Base-by-base conservation (phyloP, 2,329 filamentous ascomycete genomes). In the Paramyrothecium roridum region DNA sequence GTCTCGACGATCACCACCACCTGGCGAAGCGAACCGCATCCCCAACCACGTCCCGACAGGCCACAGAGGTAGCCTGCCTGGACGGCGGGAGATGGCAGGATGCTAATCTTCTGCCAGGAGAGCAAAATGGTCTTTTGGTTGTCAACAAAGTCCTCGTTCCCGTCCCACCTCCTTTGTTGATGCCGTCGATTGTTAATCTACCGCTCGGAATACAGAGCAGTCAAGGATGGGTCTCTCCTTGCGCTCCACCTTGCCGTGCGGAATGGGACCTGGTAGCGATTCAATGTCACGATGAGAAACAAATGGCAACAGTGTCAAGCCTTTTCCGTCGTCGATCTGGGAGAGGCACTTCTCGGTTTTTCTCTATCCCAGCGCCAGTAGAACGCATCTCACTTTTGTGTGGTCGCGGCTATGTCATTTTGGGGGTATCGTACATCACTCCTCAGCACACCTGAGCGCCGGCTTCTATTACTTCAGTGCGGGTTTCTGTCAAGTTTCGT, bases 201-300 rank as follows among this genome's bases (percentile, higher is more conserved):
- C 84, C 85, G 85, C 85, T 86, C 84, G 83, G 84, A 87, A 87
- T 88, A 88, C 85, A 87, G 82, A 87, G 84, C 80, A 78, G 75
- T 80, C 84, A 88, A 88, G 85, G 85, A 88, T 84, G 76, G 76
- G 70, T 85, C 85, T 87, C 83, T 82, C 85, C 85, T 88, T 88
- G 84, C 83, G 83, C 85, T 88, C 84, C 85, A 88, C 85, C 85
- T 84, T 80, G 83, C 83, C 84, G 82, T 85, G 85, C 85, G 85
- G 83, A 83, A 30, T 30, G 26, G n/a, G n/a, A n/a, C n/a, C n/a
- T n/a, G n/a, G 26, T 10, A 30, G 26, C 10, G 10, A 30, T 30
- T 6, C 26, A 30, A 30, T 30, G 26, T 30, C 26, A 30, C 26
- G 10, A n/a, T n/a, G 26, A 10, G 10, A 10, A 30, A 30, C 26